Base-by-base conservation (phyloP, 2,329 filamentous ascomycete genomes). In the Paraphoma chrysanthemicola region DNA sequence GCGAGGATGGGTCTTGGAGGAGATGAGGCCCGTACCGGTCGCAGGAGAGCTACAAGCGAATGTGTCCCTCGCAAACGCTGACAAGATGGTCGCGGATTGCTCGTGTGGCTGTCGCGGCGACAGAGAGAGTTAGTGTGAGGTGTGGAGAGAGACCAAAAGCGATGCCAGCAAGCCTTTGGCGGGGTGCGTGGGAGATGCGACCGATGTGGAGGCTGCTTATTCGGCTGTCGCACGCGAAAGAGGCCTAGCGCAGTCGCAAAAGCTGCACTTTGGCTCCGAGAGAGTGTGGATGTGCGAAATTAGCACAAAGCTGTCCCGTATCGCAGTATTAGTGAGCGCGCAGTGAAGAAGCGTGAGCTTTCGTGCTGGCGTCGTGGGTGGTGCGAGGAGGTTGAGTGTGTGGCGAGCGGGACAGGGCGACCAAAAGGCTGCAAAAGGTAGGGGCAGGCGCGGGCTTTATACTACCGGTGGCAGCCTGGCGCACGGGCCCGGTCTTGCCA, bases 1-100 rank as follows among this genome's bases (percentile, higher is more conserved):
- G 57, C 54, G 51, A 53, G 44, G 23, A 9, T 41, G 38, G 42
- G 48, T 54, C 47, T 56, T 63, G 56, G 57, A 61, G 56, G 50
- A 57, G 62, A 65, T 63, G 62, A 60, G 66, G 62, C 64, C 68
- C 80, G 78, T 83, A 83, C 82, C 84, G 67, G 77, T 86, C 85
- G 86, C 80, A 86, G 90, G 92, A 96, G 93, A 96, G 91, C 83
- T 92, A 96, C 93, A 96, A 97, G 78, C 89, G 80, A 97, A 97
- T 96, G 93, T 93, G 90, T 96, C 93, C 91, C 92, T 92, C 82
- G 83, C 83, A 81, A 79, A 78, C 75, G 78, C 79, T 81, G 80
- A 78, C 73, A 74, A 72, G 65, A 60, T 41, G 59, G 62, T 67
- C 64, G 67, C 59, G 63, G 63, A 60, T 64, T 46, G 59, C 62